Conservation (phyloP, 1,284 basidiomycete genomes). For the Pseudozyma tsukubaensis region DNA sequence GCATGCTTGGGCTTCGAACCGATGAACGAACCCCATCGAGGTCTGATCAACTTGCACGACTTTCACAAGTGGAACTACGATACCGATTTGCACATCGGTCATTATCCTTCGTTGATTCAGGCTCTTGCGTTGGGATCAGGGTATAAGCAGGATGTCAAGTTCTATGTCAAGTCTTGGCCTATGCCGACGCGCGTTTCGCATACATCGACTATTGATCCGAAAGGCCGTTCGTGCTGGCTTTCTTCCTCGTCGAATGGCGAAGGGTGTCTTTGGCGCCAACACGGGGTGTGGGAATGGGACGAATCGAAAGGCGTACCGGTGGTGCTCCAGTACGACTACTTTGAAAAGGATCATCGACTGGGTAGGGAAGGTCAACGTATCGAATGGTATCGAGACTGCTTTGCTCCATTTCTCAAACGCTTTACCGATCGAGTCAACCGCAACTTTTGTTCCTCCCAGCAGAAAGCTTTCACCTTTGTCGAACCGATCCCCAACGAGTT, state of each 20-base stretch:
- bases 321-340: slow-evolving; percentile 87
- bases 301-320: slow-evolving; percentile 77
- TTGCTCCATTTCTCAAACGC: slow-evolving; percentile 56
- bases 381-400: slow-evolving; percentile 67
- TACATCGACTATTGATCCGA: slow-evolving; percentile 51
- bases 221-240: slow-evolving; percentile 54
- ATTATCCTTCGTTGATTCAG: slow-evolving; percentile 72
- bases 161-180: slow-evolving; percentile 66
- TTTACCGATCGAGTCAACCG: slow-evolving; percentile 47
- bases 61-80: slow-evolving; percentile 88
- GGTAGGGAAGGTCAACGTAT: slow-evolving; percentile 45
- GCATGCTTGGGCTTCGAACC: slow-evolving; percentile 87
- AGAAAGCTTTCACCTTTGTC: slow-evolving; percentile 39
- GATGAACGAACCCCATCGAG: slow-evolving; percentile 96
- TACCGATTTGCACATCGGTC: slow-evolving; percentile 88
- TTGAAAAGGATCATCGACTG: slow-evolving; percentile 72
- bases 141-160: slow-evolving; percentile 72
- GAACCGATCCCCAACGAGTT: slow-evolving; percentile 69
- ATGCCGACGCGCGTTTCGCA: slow-evolving; percentile 63
- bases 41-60: slow-evolving; percentile 85
- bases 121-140: slow-evolving; percentile 57
- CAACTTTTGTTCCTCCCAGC: not conserved
- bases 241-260: slow-evolving; percentile 53
- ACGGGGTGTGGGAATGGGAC: slow-evolving; percentile 94
- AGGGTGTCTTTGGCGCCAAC: slow-evolving; percentile 85